Base-by-base conservation (phyloP, 768 basidiomycete genomes). In the Mycena filopes region DNA sequence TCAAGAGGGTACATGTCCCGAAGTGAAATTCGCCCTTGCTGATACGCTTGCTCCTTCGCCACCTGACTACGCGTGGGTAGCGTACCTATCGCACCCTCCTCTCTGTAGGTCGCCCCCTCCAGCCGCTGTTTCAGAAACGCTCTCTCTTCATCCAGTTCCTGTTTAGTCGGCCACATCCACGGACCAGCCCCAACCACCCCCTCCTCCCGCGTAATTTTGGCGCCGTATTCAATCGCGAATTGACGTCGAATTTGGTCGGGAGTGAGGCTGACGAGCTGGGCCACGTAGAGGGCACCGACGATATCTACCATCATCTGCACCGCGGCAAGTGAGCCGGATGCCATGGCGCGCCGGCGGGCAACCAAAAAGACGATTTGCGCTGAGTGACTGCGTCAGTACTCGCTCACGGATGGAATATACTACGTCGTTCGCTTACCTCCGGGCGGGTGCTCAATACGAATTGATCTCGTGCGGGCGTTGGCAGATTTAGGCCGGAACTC, bases 101-200 rank as follows among this genome's bases (percentile, higher is more conserved):
- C n/a, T n/a, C n/a, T n/a, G n/a, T n/a, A n/a, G n/a, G n/a, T n/a
- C n/a, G n/a, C n/a, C n/a, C n/a, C n/a, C n/a, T n/a, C n/a, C n/a
- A n/a, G n/a, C n/a, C 53, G 53, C 53, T 42, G 53, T 25, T 55
- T 4, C 53, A 55, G 41, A 55, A 55, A 55, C 25, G 6, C 21
- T 6, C 23, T 2, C 42, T 43, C 45, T 23, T 46, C 45, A n/a
- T 46, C 21, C 21, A n/a, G 25, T 23, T 46, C 45, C 45, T 46
- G 45, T 23, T 1, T 21, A 23, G 45, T 46, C 45, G 45, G 5
- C 45, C 25, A 23, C 23, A 7, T 7, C 21, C 23, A 46, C 25
- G 45, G 45, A 7, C 21, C 21, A n/a, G 45, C 45, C 23, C 20
- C 9, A 46, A 23, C 45, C 21, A 46, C 25, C 21, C 21, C 21